A percentile compares a stretch with the other conserved stretches of the same genome.
These are phyloP conservation scores for Neofusicoccum cordaticola DNA, from an alignment of 2,329 filamentous ascomycete genomes.

Conservation along the genomic window DNA sequence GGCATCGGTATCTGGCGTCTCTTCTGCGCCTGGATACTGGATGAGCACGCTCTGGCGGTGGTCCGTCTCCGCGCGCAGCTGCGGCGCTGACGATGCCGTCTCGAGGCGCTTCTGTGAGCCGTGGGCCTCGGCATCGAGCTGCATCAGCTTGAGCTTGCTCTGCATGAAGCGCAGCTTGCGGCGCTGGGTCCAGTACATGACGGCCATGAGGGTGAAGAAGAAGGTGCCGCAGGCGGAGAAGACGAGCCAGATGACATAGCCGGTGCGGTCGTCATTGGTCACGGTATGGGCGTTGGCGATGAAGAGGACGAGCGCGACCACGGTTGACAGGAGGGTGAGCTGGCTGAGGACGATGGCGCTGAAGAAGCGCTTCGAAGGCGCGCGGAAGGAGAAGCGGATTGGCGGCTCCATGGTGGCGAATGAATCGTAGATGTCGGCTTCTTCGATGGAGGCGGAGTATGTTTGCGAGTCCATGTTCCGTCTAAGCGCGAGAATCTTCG, in stretches of 20 bases:
- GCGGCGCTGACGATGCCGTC: background rate
- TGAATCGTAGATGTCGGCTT: background rate
- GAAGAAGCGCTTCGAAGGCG: slow-evolving; percentile 1
- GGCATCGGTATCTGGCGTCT: background rate
- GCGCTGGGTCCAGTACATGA: slow-evolving; percentile 8
- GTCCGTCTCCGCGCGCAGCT: slow-evolving; percentile 2
- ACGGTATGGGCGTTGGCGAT: background rate
- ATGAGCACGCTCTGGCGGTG: background rate
- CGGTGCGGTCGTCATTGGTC: no score
- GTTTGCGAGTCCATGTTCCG: background rate
- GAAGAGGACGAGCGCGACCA: slow-evolving; percentile 2
- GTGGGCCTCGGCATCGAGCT: background rate
- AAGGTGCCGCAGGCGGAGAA: background rate
- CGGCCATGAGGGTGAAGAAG: background rate
- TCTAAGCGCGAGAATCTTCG: background rate
- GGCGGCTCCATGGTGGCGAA: background rate
- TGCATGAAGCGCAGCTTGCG: background rate
- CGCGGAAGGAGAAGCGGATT: background rate
- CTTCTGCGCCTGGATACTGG: background rate
- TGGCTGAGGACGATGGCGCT: background rate
- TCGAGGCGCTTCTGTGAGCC: slow-evolving; percentile 1
- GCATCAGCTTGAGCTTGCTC: background rate
- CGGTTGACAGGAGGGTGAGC: slow-evolving; percentile 2
- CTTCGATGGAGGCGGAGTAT: background rate
- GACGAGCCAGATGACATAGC: slow-evolving; percentile 2